Evolutionary conservation across 2,329 filamentous ascomycete species (phyloP).

Genomic region (Colletotrichum endophyticum): DNA sequence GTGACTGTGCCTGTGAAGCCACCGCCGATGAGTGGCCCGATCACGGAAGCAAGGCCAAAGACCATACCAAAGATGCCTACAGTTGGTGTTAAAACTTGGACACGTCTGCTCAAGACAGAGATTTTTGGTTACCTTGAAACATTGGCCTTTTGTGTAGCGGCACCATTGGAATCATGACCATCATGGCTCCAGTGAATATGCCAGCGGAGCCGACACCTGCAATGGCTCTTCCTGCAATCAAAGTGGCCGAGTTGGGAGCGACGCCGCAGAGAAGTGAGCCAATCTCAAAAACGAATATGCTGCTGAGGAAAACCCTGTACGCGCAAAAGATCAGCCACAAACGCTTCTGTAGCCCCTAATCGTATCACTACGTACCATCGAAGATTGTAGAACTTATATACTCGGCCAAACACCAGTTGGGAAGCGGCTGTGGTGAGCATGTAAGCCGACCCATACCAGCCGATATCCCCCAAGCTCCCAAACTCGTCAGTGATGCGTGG

Average conservation of each 20-base stretch:
- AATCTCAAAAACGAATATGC: slow-evolving; percentile 57
- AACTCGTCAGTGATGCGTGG: slow-evolving; percentile 63
- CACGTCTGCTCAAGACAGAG: neutral
- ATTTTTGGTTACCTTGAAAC: slow-evolving; percentile 48
- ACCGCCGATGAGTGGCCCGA: slow-evolving; percentile 59
- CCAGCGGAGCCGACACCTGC: slow-evolving; percentile 62
- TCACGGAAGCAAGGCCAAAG: slow-evolving; percentile 59
- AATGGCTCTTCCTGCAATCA: slow-evolving; percentile 62
- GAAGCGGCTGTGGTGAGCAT: slow-evolving; percentile 64
- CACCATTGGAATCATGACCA: slow-evolving; percentile 62
- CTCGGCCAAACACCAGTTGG: slow-evolving; percentile 52
- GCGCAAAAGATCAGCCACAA: neutral
- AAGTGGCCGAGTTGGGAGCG: slow-evolving; percentile 56
- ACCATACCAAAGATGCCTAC: slow-evolving; percentile 57
- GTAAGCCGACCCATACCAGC: slow-evolving; percentile 68
- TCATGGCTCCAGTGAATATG: slow-evolving; percentile 61
- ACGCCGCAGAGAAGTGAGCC: slow-evolving; percentile 61
- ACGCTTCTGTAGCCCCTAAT: neutral
- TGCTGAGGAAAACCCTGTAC: slow-evolving; percentile 47
- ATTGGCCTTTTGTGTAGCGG: slow-evolving; percentile 65
- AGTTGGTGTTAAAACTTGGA: neutral
- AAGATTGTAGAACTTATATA: slow-evolving; percentile 56
- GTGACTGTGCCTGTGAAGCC: slow-evolving; percentile 52
- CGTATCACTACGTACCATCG: slow-evolving; percentile 37
- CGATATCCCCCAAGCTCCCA: slow-evolving; percentile 62